phyloP scores from a whole-genome alignment of 768 basidiomycete species.

The Lentinula sp. region DNA sequence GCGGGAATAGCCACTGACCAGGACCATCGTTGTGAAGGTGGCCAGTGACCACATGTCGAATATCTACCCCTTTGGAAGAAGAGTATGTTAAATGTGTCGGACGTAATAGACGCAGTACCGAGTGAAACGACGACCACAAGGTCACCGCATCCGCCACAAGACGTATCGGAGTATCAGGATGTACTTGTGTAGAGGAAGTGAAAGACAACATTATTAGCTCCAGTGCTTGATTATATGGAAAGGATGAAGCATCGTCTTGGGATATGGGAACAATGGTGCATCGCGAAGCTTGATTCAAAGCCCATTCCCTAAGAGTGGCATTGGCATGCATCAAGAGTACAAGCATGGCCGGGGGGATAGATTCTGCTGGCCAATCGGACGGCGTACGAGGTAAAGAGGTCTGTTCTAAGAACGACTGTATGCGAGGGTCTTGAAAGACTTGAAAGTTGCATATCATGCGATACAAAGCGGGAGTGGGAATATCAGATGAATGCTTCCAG shows the following conservation, averaged over 20 bases:
- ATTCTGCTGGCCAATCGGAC: slow-evolving; percentile 48
- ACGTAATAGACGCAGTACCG: slow-evolving; percentile 50
- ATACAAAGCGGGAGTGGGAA: slow-evolving; percentile 49
- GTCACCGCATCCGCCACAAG: slow-evolving; percentile 33
- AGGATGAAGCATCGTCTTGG: slow-evolving; percentile 33
- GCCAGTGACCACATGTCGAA: slow-evolving; percentile 48
- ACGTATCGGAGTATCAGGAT: slow-evolving; percentile 7
- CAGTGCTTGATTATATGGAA: slow-evolving; percentile 40
- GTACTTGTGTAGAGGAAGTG: slow-evolving; percentile 5
- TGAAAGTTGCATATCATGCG: slow-evolving; percentile 58
- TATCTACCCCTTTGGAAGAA: slow-evolving; percentile 20
- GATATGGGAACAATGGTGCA: slow-evolving; percentile 38
- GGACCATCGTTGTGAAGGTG: slow-evolving; percentile 56
- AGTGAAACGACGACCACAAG: slow-evolving; percentile 47
- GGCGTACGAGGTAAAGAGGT: slow-evolving; percentile 30
- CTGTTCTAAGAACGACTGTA: slow-evolving; percentile 35
- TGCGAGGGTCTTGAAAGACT: slow-evolving; percentile 43
- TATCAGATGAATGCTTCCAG: slow-evolving; percentile 26
- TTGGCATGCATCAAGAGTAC: slow-evolving; percentile 49
- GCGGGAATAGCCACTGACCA: slow-evolving; percentile 39
- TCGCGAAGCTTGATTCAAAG: slow-evolving; percentile 36
- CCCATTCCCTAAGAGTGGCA: slow-evolving; percentile 52
- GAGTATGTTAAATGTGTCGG: slow-evolving; percentile 18
- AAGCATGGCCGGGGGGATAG: slow-evolving; percentile 56
- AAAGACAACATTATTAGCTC: slow-evolving; percentile 31